Evolutionary conservation across 345 rosid genomes (phyloP), one percentile per base, ranked within the genome.

Genomic region (Geranium rotundifolium): DNA sequence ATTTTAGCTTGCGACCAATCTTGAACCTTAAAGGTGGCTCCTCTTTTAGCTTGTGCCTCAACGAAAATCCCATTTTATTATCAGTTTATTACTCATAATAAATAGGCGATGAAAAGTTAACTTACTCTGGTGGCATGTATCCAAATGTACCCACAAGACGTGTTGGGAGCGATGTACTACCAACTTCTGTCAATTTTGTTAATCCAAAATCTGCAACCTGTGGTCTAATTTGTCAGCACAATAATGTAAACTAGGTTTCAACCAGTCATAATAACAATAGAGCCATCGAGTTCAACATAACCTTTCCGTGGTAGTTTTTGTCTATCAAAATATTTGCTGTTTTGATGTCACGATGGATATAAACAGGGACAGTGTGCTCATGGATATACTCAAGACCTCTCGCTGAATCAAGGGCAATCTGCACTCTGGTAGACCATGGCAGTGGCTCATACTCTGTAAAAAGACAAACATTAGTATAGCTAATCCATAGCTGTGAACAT

Each of bases 81-180:
- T 37, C 46, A 19, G 16, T 54, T 57, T 52, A 16, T 54, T 18
- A 29, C 27, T 50, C 18, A 12, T 54, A 30, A 52, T 17, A 37
- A 37, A 72, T 4, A 17, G 13, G 62, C 7, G 20, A 23, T 50
- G 4, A 18, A 64, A 58, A 60, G 41, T 52, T 19, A 70, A 66
- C 87, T 80, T 82, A 90, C 99, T 93, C 99, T 0, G 97, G 99
- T 19, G 99, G 88, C 99, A 93, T 93, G 76, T 93, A 93, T 75
- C 99, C 99, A 76, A 93, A 93, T 60, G 99, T 93, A 29, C 99
- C 97, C 76, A 88, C 91, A 50, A 91, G 91, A 63, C 88, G 84
- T 18, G 96, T 81, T 19, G 74, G 86, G 13, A 82, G 77, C 0
- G 90, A 81, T 57, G 79, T 10, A 68, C 87, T 73, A 71, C 91